Evolutionary conservation across 2,329 filamentous ascomycete genomes (phyloP).

Genomic region (Ophiocordyceps camponoti-floridani): DNA sequence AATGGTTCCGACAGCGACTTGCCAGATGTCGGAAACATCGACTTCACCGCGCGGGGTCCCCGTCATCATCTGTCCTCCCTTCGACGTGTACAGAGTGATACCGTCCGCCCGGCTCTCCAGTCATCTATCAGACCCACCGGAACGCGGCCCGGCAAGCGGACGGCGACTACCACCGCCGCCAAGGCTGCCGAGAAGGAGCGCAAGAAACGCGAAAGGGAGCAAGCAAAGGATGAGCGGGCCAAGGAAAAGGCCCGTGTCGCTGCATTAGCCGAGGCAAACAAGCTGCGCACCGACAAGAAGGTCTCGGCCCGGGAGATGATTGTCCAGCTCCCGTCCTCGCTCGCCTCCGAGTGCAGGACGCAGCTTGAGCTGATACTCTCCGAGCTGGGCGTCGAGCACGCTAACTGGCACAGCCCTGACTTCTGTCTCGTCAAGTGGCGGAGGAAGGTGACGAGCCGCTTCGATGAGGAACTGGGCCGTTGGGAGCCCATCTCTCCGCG

Average conservation of each 20-base stretch:
- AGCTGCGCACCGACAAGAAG: conserved; percentile 55
- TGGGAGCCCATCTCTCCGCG: conserved; percentile 45
- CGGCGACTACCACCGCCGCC: not conserved
- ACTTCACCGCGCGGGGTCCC: conserved; percentile 9
- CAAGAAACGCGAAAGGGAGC: conserved; percentile 37
- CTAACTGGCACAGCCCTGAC: conserved; percentile 25
- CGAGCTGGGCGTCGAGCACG: conserved; percentile 28
- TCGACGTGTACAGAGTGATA: conserved; percentile 14
- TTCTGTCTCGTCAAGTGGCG: conserved; percentile 47
- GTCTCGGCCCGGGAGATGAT: conserved; percentile 62
- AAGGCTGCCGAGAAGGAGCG: conserved; percentile 29
- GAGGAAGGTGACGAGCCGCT: conserved; percentile 45
- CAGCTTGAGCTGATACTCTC: conserved; percentile 32
- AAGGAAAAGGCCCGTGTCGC: conserved; percentile 45
- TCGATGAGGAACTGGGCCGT: conserved; percentile 38
- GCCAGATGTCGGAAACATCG: conserved; percentile 25
- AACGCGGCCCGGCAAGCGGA: not conserved
- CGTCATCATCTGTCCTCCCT: conserved; percentile 7
- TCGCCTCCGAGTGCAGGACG: conserved; percentile 27
- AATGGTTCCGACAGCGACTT: conserved; percentile 26
- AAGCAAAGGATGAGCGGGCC: conserved; percentile 41
- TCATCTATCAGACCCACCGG: not conserved
- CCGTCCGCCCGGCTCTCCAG: conserved; percentile 5
- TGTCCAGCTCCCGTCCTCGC: conserved; percentile 42
- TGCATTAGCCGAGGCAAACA: conserved; percentile 57